These are phyloP conservation scores for Colletotrichum lindemuthianum DNA, from an alignment of 2,329 filamentous ascomycete genomes.

Conservation along the genomic window DNA sequence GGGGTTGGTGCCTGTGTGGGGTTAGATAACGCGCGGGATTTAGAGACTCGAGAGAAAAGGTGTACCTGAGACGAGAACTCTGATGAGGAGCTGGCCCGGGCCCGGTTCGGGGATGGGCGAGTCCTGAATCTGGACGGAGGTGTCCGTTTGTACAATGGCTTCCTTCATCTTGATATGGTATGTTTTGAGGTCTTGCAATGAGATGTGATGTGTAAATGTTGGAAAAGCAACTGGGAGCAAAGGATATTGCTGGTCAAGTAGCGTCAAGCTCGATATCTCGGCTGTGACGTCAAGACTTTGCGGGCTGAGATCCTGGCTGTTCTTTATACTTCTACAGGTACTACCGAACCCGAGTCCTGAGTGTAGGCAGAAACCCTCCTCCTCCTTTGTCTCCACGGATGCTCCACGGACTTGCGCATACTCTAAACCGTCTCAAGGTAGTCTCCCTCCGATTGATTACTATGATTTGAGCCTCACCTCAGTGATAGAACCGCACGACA, in stretches of 20 bases:
- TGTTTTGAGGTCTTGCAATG: neutral
- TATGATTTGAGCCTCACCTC: neutral
- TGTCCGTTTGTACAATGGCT: conserved; percentile 31
- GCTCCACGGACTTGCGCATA: conserved; percentile 18
- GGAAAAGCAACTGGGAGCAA: neutral
- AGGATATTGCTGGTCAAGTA: neutral
- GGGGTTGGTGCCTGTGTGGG: conserved; percentile 39
- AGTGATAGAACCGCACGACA: neutral
- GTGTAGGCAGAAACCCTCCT: no score
- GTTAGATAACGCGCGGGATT: neutral
- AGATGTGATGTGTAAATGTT: neutral
- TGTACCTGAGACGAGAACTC: conserved; percentile 36
- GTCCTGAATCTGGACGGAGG: conserved; percentile 31
- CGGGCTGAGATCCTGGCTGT: neutral
- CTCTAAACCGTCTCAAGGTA: conserved; percentile 2
- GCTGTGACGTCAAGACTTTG: conserved; percentile 27
- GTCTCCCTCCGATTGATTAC: conserved; percentile 8
- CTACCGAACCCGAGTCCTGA: conserved; percentile 2
- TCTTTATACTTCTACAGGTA: conserved; percentile 15
- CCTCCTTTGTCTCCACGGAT: no score
- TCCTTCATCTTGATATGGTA: conserved; percentile 30
- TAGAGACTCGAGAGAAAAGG: neutral
- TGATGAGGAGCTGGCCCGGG: conserved; percentile 38
- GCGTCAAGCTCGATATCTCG: neutral
- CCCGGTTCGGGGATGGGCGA: conserved; percentile 35